phyloP scores from a whole-genome alignment of 2,329 filamentous ascomycete species.

The Periconia sp. region DNA sequence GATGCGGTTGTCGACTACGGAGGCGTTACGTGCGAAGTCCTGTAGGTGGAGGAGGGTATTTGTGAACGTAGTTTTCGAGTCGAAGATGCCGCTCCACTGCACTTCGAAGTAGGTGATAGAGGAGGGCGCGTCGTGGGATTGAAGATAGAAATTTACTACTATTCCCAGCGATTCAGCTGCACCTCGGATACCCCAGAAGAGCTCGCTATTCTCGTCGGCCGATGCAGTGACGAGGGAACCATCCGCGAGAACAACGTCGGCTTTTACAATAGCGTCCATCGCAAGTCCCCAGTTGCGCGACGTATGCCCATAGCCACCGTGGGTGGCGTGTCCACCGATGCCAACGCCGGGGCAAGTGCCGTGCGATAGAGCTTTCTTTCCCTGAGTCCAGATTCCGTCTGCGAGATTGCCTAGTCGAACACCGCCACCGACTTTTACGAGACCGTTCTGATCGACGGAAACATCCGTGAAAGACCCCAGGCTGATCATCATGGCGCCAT shows the following conservation, averaged over 20 bases:
- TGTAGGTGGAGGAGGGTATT: constrained; percentile 47
- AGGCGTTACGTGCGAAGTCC: constrained; percentile 43
- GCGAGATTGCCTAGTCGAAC: constrained; percentile 49
- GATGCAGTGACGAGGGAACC: constrained; percentile 43
- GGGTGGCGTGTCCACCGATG: constrained; percentile 40
- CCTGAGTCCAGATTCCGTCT: constrained; percentile 36
- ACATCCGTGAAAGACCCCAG: constrained; percentile 52
- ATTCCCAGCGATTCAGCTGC: constrained; percentile 47
- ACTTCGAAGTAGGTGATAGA: constrained; percentile 34
- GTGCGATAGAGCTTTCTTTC: constrained; percentile 49
- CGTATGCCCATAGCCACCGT: constrained; percentile 38
- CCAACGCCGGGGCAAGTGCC: constrained; percentile 54
- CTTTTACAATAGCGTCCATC: constrained; percentile 36
- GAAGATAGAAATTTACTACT: constrained; percentile 42
- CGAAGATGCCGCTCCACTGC: constrained; percentile 25
- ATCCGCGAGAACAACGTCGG: constrained; percentile 43
- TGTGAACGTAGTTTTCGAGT: constrained; percentile 33
- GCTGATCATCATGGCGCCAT: constrained; percentile 51
- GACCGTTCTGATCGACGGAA: constrained; percentile 42
- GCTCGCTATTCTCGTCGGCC: constrained; percentile 35
- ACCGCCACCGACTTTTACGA: constrained; percentile 52
- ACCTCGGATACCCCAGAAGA: constrained; percentile 47
- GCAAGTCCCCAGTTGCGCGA: constrained; percentile 40
- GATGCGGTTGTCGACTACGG: constrained; percentile 45
- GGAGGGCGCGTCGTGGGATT: constrained; percentile 29